Conservation (phyloP, 2,329 filamentous ascomycete genomes). For the Paracoccidioides lutzii region DNA sequence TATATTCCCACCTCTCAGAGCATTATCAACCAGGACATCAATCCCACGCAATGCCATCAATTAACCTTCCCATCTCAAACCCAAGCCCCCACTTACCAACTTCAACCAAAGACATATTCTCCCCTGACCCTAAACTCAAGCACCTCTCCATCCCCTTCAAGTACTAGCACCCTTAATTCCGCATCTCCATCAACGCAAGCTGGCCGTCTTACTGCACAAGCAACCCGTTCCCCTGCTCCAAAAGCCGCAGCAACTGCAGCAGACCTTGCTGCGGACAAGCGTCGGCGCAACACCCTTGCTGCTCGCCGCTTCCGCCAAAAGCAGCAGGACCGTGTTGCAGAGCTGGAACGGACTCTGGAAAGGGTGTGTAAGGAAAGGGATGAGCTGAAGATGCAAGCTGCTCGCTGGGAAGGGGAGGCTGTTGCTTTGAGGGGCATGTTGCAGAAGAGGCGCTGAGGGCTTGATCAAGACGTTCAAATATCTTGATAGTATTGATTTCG, state of each 20-base stretch:
- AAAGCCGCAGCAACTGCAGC: neutral
- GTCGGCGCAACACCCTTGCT: slow-evolving; percentile 57
- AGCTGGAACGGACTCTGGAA: slow-evolving; percentile 48
- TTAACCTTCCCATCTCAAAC: neutral
- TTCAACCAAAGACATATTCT: neutral
- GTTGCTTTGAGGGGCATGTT: slow-evolving; percentile 44
- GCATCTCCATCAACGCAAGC: neutral
- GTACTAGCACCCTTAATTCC: neutral
- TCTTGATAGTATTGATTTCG: neutral
- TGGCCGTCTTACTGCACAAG: neutral
- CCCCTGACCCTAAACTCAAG: neutral
- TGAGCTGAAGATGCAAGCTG: slow-evolving; percentile 48
- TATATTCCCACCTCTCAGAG: neutral
- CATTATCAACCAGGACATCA: neutral
- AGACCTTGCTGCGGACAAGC: slow-evolving; percentile 32
- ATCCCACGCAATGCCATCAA: neutral
- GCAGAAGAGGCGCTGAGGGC: neutral
- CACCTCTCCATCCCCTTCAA: neutral
- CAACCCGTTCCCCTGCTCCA: neutral
- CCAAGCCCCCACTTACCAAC: neutral
- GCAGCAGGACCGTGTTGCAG: slow-evolving; percentile 51
- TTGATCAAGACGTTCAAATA: neutral
- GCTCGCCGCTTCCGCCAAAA: slow-evolving; percentile 60
- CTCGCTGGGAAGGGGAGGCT: slow-evolving; percentile 52
- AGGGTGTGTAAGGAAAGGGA: slow-evolving; percentile 50